Evolutionary conservation across 1,284 basidiomycete species (phyloP), one percentile per base, ranked within the genome.

Genomic region (Cryptococcus sp.): DNA sequence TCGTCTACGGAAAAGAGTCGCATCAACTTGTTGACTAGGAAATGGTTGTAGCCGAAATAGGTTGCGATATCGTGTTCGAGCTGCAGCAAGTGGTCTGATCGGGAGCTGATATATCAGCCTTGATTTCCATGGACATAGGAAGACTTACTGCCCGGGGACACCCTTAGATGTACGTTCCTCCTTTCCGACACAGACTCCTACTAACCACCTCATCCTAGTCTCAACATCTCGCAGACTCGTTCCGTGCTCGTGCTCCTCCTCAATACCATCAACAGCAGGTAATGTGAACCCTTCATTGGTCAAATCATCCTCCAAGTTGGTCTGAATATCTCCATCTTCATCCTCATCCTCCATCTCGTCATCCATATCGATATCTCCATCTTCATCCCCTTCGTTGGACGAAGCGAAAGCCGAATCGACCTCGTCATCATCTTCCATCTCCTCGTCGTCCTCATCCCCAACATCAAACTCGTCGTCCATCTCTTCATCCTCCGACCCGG

Each of bases 31-130:
- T 93, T 89, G 2, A 88, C 85, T 45, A 99, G 82, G 78, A 92
- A 98, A 10, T 89, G 85, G 68, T 98, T 98, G 78, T 99, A 98
- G 41, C 96, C 96, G 72, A 98, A 98, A 78, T 98, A 98, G 63
- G 82, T 91, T 14, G 85, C 85, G 64, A 97, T 91, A 66, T 97
- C 91, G 40, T 85, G 79, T 25, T 94, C 77, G 43, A 98, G 79
- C 73, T 97, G 94, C 40, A 88, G 84, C 43, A 88, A 80, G 65
- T 98, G 93, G 69, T 98, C 96, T 39, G 89, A 83, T 48, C 93
- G 80, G 61, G 89, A 82, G 63, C 91, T 88, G 66, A 52, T 31
- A n/a, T n/a, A n/a, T n/a, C n/a, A n/a, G n/a, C n/a, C n/a, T n/a
- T n/a, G n/a, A n/a, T 7, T 22, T 42, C 34, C 19, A 52, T 36